Evolutionary conservation across 371 early-diverging fungal genomes (phyloP), one percentile per base, ranked within the genome.

Genomic region (Synchytrium microbalum): DNA sequence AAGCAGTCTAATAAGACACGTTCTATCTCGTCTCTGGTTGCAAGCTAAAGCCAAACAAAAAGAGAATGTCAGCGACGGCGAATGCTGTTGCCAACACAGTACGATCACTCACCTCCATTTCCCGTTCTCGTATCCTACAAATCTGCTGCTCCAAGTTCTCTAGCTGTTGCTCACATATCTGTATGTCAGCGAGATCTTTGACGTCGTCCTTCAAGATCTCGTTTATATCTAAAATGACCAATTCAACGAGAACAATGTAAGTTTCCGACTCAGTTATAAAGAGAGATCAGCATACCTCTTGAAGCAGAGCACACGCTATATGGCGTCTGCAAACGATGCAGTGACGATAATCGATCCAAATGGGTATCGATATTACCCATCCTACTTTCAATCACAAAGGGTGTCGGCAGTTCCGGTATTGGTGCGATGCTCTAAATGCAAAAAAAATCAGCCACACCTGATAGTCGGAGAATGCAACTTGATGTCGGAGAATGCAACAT

Each of bases 171-270:
- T 38, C 10, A 19, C 19, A 10, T 19, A 38, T 19, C 19, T 38
- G 46, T 38, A 38, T 38, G 10, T 38, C 46, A 10, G 46, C 10
- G 5, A 38, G 5, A 38, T 38, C 46, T 19, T 38, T 38, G 46
- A 38, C 19, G 46, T 38, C 46, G 10, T 38, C 46, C 19, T 19
- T 38, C 46, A 38, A 10, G 19, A 38, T 38, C 5, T 38, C 46
- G 5, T 5, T 19, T 38, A 38, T 5, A 38, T 38, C 46, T 38
- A 38, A 19, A 38, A 10, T 38, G n/a, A n/a, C n/a, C n/a, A n/a
- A n/a, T n/a, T n/a, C n/a, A n/a, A n/a, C n/a, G 46, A 71, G 28
- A 75, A 66, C 60, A 72, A 73, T 38, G 46, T 38, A 10, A 38
- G 46, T 38, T 38, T 19, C 46, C 46, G 5, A 5, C 10, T 19